phyloP scores from a whole-genome alignment of 768 basidiomycete species.

The Kwoniella dejecticola region DNA sequence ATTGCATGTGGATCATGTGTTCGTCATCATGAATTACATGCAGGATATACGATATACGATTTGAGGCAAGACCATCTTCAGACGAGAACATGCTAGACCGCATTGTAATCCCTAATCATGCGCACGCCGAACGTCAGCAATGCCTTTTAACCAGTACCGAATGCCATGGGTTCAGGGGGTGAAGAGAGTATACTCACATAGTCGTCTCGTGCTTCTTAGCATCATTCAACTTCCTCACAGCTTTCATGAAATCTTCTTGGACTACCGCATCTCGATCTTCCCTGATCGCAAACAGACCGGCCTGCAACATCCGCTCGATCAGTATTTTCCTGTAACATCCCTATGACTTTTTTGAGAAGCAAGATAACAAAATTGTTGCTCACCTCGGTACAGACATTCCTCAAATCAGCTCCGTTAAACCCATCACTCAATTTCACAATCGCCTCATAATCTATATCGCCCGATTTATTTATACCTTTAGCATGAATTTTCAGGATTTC shows the following conservation, averaged over 20 bases:
- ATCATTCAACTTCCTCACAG: conserved; percentile 89
- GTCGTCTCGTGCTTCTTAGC: conserved; percentile 91
- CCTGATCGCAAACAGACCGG: conserved; percentile 96
- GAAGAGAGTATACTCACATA: no score
- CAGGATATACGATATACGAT: background rate
- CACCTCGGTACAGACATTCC: conserved; percentile 94
- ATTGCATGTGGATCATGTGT: no score
- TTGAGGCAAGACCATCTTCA: background rate
- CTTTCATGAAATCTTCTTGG: conserved; percentile 95
- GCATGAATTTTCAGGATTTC: conserved; percentile 99
- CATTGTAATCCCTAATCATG: conserved; percentile 18
- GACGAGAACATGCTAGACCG: background rate
- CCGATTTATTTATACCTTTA: conserved; percentile 86
- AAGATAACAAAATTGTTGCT: no score
- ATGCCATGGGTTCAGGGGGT: no score
- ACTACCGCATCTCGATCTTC: conserved; percentile 91
- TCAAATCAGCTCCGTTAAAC: conserved; percentile 95
- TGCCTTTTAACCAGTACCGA: no score
- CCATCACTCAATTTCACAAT: conserved; percentile 88
- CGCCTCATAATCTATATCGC: conserved; percentile 96
- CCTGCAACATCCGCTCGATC: conserved; percentile 5
- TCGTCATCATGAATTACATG: background rate
- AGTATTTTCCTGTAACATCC: no score
- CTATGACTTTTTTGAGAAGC: no score
- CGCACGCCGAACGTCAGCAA: no score